Evolutionary conservation across 768 basidiomycete genomes (phyloP).

Genomic region (Dentipellis sp.): DNA sequence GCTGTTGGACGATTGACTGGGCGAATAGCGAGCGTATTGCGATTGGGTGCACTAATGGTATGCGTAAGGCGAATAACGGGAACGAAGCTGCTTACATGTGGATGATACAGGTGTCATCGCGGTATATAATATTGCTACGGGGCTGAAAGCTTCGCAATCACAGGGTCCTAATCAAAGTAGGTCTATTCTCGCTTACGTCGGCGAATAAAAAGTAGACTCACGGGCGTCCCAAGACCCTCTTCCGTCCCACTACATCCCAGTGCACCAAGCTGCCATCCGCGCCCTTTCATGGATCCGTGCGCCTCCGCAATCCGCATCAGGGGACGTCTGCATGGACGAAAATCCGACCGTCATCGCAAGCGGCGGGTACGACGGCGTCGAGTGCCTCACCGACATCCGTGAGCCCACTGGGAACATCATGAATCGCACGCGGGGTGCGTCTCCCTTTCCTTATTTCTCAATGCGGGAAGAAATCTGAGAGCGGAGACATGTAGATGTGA

Average conservation of each 20-base stretch:
- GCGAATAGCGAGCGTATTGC: conserved; percentile 77
- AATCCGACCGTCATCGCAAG: conserved; percentile 70
- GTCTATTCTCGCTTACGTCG: not conserved
- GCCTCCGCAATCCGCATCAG: conserved; percentile 44
- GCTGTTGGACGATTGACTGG: conserved; percentile 85
- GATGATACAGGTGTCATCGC: conserved; percentile 39
- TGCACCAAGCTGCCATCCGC: conserved; percentile 77
- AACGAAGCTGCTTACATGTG: not conserved
- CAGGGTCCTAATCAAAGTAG: conserved; percentile 5
- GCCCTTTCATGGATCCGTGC: conserved; percentile 66
- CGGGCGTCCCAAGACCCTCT: conserved; percentile 27
- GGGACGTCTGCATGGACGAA: conserved; percentile 32
- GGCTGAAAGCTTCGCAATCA: conserved; percentile 1
- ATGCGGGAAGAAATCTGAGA: not conserved
- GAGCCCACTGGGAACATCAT: conserved; percentile 59
- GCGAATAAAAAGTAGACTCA: too few relatives aligned
- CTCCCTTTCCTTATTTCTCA: not conserved
- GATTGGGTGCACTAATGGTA: conserved; percentile 80
- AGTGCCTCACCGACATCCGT: conserved; percentile 68
- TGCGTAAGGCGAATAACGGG: not conserved
- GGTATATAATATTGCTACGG: conserved; percentile 40
- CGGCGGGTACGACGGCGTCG: conserved; percentile 75
- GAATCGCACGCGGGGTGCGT: conserved; percentile 67
- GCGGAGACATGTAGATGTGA: conserved; percentile 42
- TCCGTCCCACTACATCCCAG: conserved; percentile 63